A percentile compares a stretch with the other conserved stretches of the same genome.
phyloP scores from a whole-genome alignment of 139 green algal genomes.

The Nannochloris sp. region DNA sequence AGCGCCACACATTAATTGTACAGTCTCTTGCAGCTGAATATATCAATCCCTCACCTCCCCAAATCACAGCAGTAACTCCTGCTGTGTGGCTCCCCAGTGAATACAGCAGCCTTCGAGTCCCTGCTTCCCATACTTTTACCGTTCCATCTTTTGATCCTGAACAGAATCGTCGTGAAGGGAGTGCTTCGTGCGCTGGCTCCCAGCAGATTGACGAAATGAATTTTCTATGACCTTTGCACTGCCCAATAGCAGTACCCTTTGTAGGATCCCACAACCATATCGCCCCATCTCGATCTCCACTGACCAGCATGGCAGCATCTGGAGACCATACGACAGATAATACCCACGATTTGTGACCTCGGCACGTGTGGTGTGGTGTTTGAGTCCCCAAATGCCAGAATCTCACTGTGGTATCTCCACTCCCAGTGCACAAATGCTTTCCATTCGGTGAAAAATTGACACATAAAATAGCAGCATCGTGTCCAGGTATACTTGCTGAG shows the following conservation, averaged over 20 bases:
- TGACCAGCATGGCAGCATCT: slow-evolving; percentile 64
- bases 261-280: slow-evolving; percentile 82
- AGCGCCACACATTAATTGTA: slow-evolving; percentile 83
- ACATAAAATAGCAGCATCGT: slow-evolving; percentile 83
- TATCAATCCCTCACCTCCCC: slow-evolving; percentile 88
- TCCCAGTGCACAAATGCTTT: slow-evolving; percentile 70
- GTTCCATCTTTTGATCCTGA: slow-evolving; percentile 75
- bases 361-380: slow-evolving; percentile 62
- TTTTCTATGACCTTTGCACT: slow-evolving; percentile 86
- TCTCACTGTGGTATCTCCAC: slow-evolving; percentile 84
- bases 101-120: slow-evolving; percentile 26
- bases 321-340: slow-evolving; percentile 86
- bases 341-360: slow-evolving; percentile 88
- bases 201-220: slow-evolving; percentile 84
- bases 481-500: slow-evolving; percentile 79
- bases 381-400: slow-evolving; percentile 93
- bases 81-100: slow-evolving; percentile 51
- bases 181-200: slow-evolving; percentile 82
- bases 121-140: slow-evolving; percentile 50
- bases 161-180: slow-evolving; percentile 63
- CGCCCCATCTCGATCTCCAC: slow-evolving; percentile 73
- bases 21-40: slow-evolving; percentile 76
- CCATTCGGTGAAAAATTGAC: slow-evolving; percentile 90
- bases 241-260: slow-evolving; percentile 40
- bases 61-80: slow-evolving; percentile 75